Conservation (phyloP, 768 basidiomycete genomes). For the Coprinellus micaceus region DNA sequence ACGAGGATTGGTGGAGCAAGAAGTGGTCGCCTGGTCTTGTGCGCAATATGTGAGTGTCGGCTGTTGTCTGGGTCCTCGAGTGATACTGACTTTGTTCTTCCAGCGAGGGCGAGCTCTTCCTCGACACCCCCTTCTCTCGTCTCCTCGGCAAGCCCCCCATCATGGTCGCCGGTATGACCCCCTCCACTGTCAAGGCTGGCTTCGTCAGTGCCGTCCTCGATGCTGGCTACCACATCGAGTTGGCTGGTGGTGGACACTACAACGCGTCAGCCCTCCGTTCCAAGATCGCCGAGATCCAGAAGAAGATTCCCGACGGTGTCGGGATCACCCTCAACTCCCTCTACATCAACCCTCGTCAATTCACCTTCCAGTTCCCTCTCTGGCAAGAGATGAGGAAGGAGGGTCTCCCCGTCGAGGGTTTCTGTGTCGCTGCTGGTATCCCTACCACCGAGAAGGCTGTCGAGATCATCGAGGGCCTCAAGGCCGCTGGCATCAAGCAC, state of each 20-base stretch:
- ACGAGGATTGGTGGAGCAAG: conserved; percentile 90
- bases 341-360: conserved; percentile 98
- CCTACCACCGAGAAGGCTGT: conserved; percentile 95
- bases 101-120: conserved; percentile 87
- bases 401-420: conserved; percentile 95
- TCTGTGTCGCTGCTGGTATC: conserved; percentile 97
- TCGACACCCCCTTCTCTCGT: conserved; percentile 96
- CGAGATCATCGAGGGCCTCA: conserved; percentile 88
- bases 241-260: conserved; percentile 98
- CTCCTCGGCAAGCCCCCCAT: conserved; percentile 94
- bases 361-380: conserved; percentile 93
- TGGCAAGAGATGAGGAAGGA: conserved; percentile 98
- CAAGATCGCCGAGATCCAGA: conserved; percentile 91
- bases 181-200: conserved; percentile 91
- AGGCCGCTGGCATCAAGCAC: conserved; percentile 86
- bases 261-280: conserved; percentile 82
- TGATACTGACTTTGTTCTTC: conserved; percentile 12
- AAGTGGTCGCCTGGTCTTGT: conserved; percentile 82
- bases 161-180: conserved; percentile 99
- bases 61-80: conserved; percentile 2
- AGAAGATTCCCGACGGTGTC: conserved; percentile 78
- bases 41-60: conserved; percentile 73
- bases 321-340: conserved; percentile 93
- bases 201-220: conserved; percentile 91
- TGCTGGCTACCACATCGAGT: conserved; percentile 94